Conservation (phyloP, 768 basidiomycete genomes). For the Terana coerulea region DNA sequence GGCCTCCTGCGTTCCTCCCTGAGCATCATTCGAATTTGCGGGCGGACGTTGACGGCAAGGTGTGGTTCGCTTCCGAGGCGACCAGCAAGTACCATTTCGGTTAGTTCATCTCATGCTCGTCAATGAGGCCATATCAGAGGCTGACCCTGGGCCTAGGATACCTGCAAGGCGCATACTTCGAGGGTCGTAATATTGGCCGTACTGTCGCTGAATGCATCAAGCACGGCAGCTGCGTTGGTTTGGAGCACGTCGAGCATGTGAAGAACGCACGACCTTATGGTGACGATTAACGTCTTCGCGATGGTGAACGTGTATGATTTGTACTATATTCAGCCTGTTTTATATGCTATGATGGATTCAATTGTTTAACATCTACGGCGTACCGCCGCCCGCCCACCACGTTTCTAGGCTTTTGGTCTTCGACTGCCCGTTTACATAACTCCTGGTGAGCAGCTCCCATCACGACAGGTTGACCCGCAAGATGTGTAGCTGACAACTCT, state of each 20-base stretch:
- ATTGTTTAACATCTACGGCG: no score
- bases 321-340: no score
- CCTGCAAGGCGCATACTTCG: conserved; percentile 56
- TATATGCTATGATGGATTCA: no score
- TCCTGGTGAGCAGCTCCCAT: no score
- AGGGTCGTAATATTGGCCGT: conserved; percentile 41
- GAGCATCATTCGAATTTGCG: conserved; percentile 51
- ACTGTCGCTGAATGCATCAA: conserved; percentile 40
- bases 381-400: no score
- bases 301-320: no score
- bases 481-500: no score
- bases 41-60: conserved; percentile 43
- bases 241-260: conserved; percentile 26
- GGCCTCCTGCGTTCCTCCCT: conserved; percentile 58
- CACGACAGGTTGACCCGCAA: no score
- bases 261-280: conserved; percentile 33
- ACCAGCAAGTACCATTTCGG: conserved; percentile 57
- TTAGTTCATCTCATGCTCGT: conserved; percentile 27
- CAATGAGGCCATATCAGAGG: no score
- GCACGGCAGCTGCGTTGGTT: conserved; percentile 19
- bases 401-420: no score
- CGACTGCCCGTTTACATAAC: no score
- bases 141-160: conserved; percentile 36
- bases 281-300: conserved; percentile 3
- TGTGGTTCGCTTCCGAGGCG: conserved; percentile 67